Base-by-base conservation (phyloP, 1,139 yeast genomes). In the Spathaspora sp. region DNA sequence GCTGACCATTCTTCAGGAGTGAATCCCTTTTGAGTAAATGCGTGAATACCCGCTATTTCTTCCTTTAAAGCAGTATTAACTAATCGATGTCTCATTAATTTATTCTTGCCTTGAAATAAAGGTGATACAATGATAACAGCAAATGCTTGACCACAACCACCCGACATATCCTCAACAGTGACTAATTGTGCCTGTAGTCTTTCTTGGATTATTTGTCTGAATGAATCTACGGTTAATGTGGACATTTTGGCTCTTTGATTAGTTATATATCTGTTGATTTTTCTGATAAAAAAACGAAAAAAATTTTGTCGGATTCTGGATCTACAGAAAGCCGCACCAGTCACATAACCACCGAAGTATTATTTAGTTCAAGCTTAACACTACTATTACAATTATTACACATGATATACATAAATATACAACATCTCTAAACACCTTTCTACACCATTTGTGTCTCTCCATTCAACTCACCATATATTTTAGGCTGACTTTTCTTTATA, bases 81-180 rank as follows among this genome's bases (percentile, higher is more conserved):
- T 56, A 90, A 61, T 52, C 98, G 75, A 58, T 90, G 96, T 61
- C 99, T 80, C 73, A 84, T 81, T 47, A 93, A 73, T 63, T 88
- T 88, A 67, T 89, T 89, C 68, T 90, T 89, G 25, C 95, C 95
- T 51, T 74, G 67, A 65, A 93, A 93, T 36, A 76, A 41, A 4
- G 63, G 55, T 10, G 93, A 84, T 16, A 93, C 97, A 23, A 95
- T 91, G 2, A 88, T 79, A 36, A 90, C 89, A 5, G 89, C 91
- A 66, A 85, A 86, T 3, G 95, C 93, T 60, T 86, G 95, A 4
- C 95, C 95, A 62, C 95, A 86, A 0, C 95, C 95, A 7, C 95
- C 90, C 37, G 89, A 82, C 79, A 84, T 81, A 51, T 81, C 86
- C 55, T 82, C 86, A 4, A 83, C 88, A 56, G 80, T 81, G 4